Evolutionary conservation across 1,284 basidiomycete species (phyloP).

Genomic region (Entoloma clypeatum): DNA sequence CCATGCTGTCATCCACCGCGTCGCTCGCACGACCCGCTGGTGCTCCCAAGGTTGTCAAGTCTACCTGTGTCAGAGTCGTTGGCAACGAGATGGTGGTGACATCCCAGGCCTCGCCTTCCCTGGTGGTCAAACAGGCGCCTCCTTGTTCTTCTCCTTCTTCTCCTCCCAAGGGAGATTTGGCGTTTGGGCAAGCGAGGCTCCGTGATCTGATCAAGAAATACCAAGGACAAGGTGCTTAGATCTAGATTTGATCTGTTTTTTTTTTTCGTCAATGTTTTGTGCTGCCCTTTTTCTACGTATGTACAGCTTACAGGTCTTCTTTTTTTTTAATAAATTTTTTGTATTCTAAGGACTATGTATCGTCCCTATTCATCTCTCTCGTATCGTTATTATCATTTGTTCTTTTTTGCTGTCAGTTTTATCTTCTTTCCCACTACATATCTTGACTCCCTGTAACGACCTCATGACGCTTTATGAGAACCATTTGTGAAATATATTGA

Average conservation of each 20-base stretch:
- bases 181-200: constrained; percentile 70
- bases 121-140: constrained; percentile 11
- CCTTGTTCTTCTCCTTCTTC: constrained; percentile 9
- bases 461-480: neutral
- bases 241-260: neutral
- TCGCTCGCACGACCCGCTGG: constrained; percentile 57
- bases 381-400: too few relatives aligned
- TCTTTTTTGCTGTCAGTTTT: too few relatives aligned
- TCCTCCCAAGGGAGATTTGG: constrained; percentile 41
- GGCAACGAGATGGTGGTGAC: too few relatives aligned
- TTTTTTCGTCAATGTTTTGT: neutral
- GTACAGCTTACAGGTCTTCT: constrained; percentile 2
- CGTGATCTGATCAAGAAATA: constrained; percentile 79
- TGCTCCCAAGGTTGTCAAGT: constrained; percentile 10
- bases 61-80: too few relatives aligned
- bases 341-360: too few relatives aligned
- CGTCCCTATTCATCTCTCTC: neutral
- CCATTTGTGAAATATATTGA: neutral
- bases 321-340: neutral
- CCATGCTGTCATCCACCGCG: constrained; percentile 68
- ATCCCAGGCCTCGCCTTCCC: too few relatives aligned
- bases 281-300: neutral
- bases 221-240: constrained; percentile 38
- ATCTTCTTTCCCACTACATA: too few relatives aligned
- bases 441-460: constrained; percentile 2